Evolutionary conservation across 148 eudicot species (phyloP), one percentile per base, ranked within the genome.

Genomic region (Mesembryanthemum crystallinum): DNA sequence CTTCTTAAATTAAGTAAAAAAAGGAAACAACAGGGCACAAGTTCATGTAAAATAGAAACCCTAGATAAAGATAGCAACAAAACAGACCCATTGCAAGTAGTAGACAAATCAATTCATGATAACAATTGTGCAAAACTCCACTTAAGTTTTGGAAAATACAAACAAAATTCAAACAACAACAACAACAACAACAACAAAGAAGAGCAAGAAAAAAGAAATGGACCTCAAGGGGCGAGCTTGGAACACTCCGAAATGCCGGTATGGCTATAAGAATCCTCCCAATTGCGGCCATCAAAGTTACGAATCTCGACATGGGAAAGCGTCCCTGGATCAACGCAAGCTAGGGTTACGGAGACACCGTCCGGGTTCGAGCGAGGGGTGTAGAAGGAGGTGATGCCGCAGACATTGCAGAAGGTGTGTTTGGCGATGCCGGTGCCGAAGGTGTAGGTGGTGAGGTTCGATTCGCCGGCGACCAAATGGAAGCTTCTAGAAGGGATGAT

Each of bases 371-470:
- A 90, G 18, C 88, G 76, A 1, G 98, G 97, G n/a, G 69, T 75
- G 71, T 92, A 94, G 70, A 94, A 92, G 0, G 98, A 94, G 14
- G 98, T 94, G 72, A 94, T 85, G 28, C 98, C 98, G 71, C 98
- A 94, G 7, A 87, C 77, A 52, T 78, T 87, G 72, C 97, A 94
- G 79, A 94, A 94, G 25, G 87, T 94, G 75, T 94, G 98, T 71
- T 94, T 83, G 9, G 98, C 98, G 15, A 87, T 88, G 74, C 85
- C 93, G 23, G 93, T 85, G n/a, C 92, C 92, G 43, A 88, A 94
- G 25, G 96, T 89, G 79, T 94, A 94, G 13, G 92, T 92, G 3
- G 90, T 87, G 23, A 92, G 64, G 82, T 80, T 75, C 37, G 97
- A 89, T 37, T 90, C 88, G 29, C 89, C 92, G 8, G 76, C 42